Evolutionary conservation across 352 stramenopile genomes (phyloP), one percentile per base, ranked within the genome.

Genomic region (Pythium utonaiense): DNA sequence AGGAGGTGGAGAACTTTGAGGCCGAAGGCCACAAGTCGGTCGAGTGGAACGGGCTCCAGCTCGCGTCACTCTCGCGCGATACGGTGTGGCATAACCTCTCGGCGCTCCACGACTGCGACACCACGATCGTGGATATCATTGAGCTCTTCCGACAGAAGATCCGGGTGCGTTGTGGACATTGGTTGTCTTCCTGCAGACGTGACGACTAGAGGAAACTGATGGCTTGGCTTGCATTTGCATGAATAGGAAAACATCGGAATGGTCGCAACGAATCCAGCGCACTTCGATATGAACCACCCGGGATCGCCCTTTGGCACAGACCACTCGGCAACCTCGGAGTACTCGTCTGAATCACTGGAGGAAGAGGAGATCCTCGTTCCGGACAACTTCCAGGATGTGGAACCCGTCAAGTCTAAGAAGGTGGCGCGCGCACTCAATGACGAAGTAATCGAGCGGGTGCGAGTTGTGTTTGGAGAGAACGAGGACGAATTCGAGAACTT

Each of bases 351-450:
- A 14, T 76, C 77, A 1, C 51, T 68, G 42, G 74, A 83, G 28
- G 67, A 59, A 5, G 76, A 88, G 17, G 69, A 80, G 3, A 73
- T 86, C 28, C 78, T 84, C 5, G 14, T 71, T n/a, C 57, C 73
- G 13, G 69, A 69, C 4, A 49, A 33, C 7, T 90, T 92, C 44
- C 71, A 88, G 50, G 86, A 95, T 49, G 85, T 95, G 12, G 75
- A 80, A 19, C 86, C 86, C 0, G 84, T 95, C 2, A 84, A 75
- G 51, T 78, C 83, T 12, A 84, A 86, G 48, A 89, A 93, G 55
- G 77, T 78, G 12, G 84, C 82, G 2, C 70, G 86, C 3, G 77
- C 76, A 3, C 71, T 95, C 3, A 95, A 95, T 44, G 86, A 93
- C 25, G 58, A 90, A 50, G 86, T 95, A 54, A 90, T 84, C 0